These are phyloP conservation scores for Agapanthus africanus DNA, from an alignment of 106 monocot genomes.

Conservation along the genomic window DNA sequence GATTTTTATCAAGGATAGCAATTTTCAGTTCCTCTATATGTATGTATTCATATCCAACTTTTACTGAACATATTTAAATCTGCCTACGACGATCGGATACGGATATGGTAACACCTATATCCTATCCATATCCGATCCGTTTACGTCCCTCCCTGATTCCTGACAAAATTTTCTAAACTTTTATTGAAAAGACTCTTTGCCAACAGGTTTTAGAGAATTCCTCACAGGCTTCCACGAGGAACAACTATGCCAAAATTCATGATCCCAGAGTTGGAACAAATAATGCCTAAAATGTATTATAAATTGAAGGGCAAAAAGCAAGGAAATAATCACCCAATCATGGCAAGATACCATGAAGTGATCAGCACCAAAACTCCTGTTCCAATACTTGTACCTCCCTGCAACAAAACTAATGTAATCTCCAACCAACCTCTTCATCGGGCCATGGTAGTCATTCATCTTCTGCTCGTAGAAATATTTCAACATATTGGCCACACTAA, in stretches of 20 bases:
- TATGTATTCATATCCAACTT: too few relatives aligned
- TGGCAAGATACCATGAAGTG: slow-evolving; percentile 81
- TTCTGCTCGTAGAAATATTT: slow-evolving; percentile 35
- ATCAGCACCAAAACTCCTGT: slow-evolving; percentile 53
- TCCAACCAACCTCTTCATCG: slow-evolving; percentile 23
- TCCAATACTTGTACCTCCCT: slow-evolving; percentile 47
- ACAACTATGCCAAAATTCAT: not conserved
- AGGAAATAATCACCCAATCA: slow-evolving; percentile 61
- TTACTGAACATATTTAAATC: too few relatives aligned
- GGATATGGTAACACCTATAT: too few relatives aligned
- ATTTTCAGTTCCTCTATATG: too few relatives aligned
- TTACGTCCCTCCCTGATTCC: too few relatives aligned
- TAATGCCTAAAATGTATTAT: too few relatives aligned
- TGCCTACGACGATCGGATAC: too few relatives aligned
- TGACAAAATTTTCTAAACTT: too few relatives aligned
- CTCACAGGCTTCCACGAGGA: not conserved
- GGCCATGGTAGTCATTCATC: slow-evolving; percentile 13
- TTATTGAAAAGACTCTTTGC: not conserved
- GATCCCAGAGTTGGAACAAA: not conserved
- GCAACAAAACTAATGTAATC: slow-evolving; percentile 42
- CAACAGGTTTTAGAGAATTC: not conserved
- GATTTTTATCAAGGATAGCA: too few relatives aligned
- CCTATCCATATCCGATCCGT: too few relatives aligned
- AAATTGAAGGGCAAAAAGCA: not conserved
- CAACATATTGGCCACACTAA: slow-evolving; percentile 64